Conservation (phyloP, 2,329 filamentous ascomycete species). For the Colletotrichum spinosum region DNA sequence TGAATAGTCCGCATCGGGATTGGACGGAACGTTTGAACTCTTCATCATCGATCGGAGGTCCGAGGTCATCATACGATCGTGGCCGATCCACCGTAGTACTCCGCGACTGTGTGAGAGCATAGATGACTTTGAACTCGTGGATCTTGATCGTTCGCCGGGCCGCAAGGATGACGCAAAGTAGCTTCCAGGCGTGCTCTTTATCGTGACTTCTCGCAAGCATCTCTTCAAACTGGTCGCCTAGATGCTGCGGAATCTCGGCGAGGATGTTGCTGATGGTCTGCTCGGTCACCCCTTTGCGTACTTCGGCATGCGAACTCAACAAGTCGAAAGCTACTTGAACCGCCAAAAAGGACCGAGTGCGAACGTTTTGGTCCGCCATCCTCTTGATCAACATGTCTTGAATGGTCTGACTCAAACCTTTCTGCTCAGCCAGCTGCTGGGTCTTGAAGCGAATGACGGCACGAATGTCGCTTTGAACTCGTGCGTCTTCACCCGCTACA, state of each 20-base stretch:
- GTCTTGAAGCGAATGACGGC: conserved; percentile 13
- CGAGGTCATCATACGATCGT: neutral
- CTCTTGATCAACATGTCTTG: neutral
- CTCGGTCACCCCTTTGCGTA: neutral
- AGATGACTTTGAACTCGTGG: conserved; percentile 15
- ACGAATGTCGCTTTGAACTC: conserved; percentile 15
- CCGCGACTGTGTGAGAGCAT: neutral
- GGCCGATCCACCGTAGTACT: neutral
- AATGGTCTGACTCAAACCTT: neutral
- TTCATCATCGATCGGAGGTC: neutral
- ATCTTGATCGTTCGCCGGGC: conserved; percentile 11
- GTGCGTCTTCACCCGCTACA: conserved; percentile 8
- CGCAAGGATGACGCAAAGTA: conserved; percentile 9
- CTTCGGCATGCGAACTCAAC: neutral
- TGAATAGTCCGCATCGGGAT: conserved; percentile 7
- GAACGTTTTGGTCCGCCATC: neutral
- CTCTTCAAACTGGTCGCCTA: conserved; percentile 8
- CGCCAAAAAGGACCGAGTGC: conserved; percentile 13
- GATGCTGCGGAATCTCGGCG: neutral
- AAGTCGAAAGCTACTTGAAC: conserved; percentile 9
- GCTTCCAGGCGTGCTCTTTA: conserved; percentile 8
- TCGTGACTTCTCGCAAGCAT: neutral
- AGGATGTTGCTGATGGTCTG: neutral
- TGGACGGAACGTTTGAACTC: conserved; percentile 3
- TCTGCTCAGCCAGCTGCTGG: neutral